Conservation (phyloP, 2,329 filamentous ascomycete genomes). For the Venturia aucupariae region DNA sequence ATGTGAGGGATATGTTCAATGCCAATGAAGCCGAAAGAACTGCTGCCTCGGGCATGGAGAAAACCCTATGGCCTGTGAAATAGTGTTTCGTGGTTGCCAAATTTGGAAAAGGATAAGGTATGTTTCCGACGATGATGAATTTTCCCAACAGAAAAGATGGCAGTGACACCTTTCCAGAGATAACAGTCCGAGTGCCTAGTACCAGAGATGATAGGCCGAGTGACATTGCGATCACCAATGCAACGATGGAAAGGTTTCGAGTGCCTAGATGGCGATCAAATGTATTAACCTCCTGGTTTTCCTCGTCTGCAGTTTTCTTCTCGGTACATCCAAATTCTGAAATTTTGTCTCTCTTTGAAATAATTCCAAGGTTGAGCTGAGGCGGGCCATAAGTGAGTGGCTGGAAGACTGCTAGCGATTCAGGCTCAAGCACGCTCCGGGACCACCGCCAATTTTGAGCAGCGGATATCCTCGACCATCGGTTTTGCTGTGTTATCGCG, state of each 20-base stretch:
- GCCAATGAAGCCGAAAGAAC: slow-evolving; percentile 1
- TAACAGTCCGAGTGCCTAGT: not conserved
- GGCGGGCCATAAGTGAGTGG: not conserved
- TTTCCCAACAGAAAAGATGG: not conserved
- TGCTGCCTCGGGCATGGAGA: not conserved
- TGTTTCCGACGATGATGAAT: not conserved
- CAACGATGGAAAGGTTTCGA: slow-evolving; percentile 1
- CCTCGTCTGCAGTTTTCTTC: not conserved
- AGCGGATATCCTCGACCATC: not conserved
- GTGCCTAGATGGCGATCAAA: slow-evolving; percentile 2
- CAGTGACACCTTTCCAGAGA: not conserved
- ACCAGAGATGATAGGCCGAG: not conserved
- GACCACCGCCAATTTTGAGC: not conserved
- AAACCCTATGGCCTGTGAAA: slow-evolving; percentile 3
- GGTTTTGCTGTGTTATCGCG: not conserved
- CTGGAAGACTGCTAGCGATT: not conserved
- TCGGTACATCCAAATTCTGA: not conserved
- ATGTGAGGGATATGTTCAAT: slow-evolving; percentile 3
- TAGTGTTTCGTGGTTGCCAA: slow-evolving; percentile 5
- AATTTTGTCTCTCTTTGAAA: not conserved
- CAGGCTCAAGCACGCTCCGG: not conserved
- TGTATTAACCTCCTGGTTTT: not conserved
- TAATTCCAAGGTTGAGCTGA: not conserved
- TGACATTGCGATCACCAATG: not conserved
- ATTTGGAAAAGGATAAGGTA: not conserved